Percentiles rank a stretch among this genome's conserved stretches.
phyloP scores from a whole-genome alignment of 2,329 filamentous ascomycete species.

The Mycosphaerelloides madeirae region DNA sequence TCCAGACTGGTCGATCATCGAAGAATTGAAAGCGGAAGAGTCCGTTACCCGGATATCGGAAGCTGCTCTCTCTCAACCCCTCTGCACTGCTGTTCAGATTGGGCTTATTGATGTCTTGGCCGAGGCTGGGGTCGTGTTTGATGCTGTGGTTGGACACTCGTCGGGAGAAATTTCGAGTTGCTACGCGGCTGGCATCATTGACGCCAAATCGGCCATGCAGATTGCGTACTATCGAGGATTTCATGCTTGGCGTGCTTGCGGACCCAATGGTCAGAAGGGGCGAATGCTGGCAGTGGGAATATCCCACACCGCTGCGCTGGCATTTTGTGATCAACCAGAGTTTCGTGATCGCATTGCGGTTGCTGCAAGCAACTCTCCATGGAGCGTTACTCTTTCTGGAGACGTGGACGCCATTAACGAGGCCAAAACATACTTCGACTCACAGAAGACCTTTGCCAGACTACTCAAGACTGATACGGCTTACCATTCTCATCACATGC shows the following conservation, averaged over 20 bases:
- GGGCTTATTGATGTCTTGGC: slow-evolving; percentile 42
- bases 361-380: slow-evolving; percentile 37
- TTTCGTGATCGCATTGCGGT: slow-evolving; percentile 24
- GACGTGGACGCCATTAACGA: slow-evolving; percentile 36
- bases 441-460: slow-evolving; percentile 36
- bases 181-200: slow-evolving; percentile 26
- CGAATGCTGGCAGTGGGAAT: slow-evolving; percentile 34
- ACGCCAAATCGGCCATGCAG: slow-evolving; percentile 17
- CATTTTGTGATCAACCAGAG: slow-evolving; percentile 17
- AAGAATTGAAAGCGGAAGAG: slow-evolving; percentile 44
- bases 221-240: slow-evolving; percentile 25
- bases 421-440: slow-evolving; percentile 29
- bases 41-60: slow-evolving; percentile 26
- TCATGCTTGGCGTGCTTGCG: slow-evolving; percentile 11
- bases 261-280: slow-evolving; percentile 18
- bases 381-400: slow-evolving; percentile 44
- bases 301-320: slow-evolving; percentile 15
- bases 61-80: slow-evolving; percentile 45
- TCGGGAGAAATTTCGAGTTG: slow-evolving; percentile 33
- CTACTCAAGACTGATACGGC: slow-evolving; percentile 41
- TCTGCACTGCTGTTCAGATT: slow-evolving; percentile 54
- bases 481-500: slow-evolving; percentile 42
- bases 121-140: slow-evolving; percentile 22
- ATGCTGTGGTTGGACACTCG: slow-evolving; percentile 30
- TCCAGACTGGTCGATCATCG: slow-evolving; percentile 27